Conservation (phyloP, 768 basidiomycete genomes). For the Filobasidium floriforme region DNA sequence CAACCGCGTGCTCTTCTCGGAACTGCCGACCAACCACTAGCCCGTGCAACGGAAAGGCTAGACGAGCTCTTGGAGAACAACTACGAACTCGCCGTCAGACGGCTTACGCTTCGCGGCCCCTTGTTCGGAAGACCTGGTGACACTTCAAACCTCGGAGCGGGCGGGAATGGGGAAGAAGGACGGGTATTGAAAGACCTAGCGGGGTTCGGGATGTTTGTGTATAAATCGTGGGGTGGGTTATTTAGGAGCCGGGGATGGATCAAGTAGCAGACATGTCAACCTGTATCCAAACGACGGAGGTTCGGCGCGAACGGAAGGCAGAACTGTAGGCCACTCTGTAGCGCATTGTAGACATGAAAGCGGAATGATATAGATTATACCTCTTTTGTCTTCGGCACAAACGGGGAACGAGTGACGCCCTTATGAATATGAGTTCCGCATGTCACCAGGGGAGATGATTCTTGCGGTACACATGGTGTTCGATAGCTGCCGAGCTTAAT, state of each 20-base stretch:
- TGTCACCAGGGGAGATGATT: no score
- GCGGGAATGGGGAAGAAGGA: not conserved
- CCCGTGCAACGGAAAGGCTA: constrained; percentile 7
- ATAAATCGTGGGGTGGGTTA: constrained; percentile 24
- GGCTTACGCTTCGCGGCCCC: not conserved
- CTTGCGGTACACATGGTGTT: no score
- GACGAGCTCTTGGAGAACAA: constrained; percentile 11
- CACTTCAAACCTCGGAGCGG: not conserved
- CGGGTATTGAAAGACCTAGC: constrained; percentile 2
- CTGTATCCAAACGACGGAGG: no score
- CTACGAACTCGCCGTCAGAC: not conserved
- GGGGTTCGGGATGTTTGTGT: constrained; percentile 21
- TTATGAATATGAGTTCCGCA: no score
- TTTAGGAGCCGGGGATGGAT: constrained; percentile 25
- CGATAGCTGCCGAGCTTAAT: no score
- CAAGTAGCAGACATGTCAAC: not conserved
- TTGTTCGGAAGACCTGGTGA: not conserved
- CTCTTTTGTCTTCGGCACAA: no score
- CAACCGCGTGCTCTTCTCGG: not conserved
- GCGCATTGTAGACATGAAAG: no score
- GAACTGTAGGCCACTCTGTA: no score
- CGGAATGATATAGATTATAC: no score
- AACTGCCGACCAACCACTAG: not conserved
- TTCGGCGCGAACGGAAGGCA: no score
- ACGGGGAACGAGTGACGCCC: no score